Evolutionary conservation across 2,329 filamentous ascomycete species (phyloP).

Genomic region (Capronia coronata): DNA sequence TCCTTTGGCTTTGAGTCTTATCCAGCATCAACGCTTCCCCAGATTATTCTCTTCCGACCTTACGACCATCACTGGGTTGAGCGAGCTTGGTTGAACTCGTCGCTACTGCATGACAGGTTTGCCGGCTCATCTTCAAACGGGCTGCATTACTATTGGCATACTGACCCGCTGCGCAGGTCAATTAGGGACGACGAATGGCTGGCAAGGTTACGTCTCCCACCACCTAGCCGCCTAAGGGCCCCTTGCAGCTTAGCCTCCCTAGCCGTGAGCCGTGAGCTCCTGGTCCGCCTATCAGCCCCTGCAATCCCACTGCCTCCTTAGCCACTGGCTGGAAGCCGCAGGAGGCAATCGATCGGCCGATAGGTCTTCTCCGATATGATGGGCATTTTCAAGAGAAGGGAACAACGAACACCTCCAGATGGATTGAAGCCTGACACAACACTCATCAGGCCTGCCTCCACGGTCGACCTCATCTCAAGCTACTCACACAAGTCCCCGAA

Average conservation of each 20-base stretch:
- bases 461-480: conserved; percentile 21
- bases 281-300: conserved; percentile 12
- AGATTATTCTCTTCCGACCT: neutral
- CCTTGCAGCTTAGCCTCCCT: conserved; percentile 16
- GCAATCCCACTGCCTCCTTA: conserved; percentile 11
- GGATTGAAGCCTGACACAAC: conserved; percentile 11
- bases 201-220: neutral
- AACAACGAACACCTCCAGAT: conserved; percentile 34
- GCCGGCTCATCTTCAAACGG: neutral
- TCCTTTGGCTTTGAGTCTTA: neutral
- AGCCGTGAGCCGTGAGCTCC: too few relatives aligned
- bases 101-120: neutral
- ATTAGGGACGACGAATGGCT: neutral
- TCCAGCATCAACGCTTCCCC: neutral
- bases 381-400: conserved; percentile 44
- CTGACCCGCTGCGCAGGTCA: neutral
- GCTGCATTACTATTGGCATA: neutral
- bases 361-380: conserved; percentile 36
- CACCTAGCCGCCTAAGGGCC: neutral
- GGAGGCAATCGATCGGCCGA: conserved; percentile 1
- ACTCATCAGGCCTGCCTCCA: conserved; percentile 11
- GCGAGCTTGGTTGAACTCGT: neutral
- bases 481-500: conserved; percentile 28
- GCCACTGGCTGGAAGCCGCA: neutral
- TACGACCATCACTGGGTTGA: neutral